A percentile compares a stretch with the other conserved stretches of the same genome.
These are phyloP conservation scores for Leishmania martiniquensis DNA, from an alignment of 208 protist species.

Conservation along the genomic window DNA sequence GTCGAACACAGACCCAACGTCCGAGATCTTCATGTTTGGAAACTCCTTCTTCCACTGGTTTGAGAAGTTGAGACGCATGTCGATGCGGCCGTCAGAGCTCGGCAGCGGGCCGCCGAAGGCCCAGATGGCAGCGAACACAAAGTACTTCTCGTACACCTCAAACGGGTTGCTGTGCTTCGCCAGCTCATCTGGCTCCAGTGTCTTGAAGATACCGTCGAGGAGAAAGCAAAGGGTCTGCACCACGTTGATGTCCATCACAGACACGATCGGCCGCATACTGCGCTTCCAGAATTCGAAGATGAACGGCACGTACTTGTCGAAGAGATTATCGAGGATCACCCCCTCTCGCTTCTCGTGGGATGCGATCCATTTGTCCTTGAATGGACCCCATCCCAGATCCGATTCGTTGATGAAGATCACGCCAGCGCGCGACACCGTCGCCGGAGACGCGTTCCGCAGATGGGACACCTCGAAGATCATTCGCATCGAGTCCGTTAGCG, in stretches of 20 bases:
- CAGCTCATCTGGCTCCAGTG: conserved; percentile 84
- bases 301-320: conserved; percentile 97
- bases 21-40: conserved; percentile 92
- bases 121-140: conserved; percentile 98
- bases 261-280: conserved; percentile 86
- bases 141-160: conserved; percentile 97
- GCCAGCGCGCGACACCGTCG: conserved; percentile 98
- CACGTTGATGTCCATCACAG: conserved; percentile 95
- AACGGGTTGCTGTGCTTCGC: conserved; percentile 85
- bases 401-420: conserved; percentile 98
- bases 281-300: conserved; percentile 96
- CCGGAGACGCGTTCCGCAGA: conserved; percentile 97
- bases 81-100: conserved; percentile 93
- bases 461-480: conserved; percentile 99
- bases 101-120: conserved; percentile 96
- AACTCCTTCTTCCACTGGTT: conserved; percentile 97
- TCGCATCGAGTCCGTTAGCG: conserved; percentile 97
- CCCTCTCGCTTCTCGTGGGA: conserved; percentile 91
- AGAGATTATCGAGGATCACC: conserved; percentile 95
- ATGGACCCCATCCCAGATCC: conserved; percentile 97
- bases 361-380: conserved; percentile 96
- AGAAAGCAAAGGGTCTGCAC: conserved; percentile 97
- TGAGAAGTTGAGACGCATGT: conserved; percentile 94
- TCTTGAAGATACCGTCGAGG: conserved; percentile 94
- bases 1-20: conserved; percentile 95